These are phyloP conservation scores for Colletotrichum incanum DNA, from an alignment of 2,329 filamentous ascomycete genomes.

Conservation along the genomic window DNA sequence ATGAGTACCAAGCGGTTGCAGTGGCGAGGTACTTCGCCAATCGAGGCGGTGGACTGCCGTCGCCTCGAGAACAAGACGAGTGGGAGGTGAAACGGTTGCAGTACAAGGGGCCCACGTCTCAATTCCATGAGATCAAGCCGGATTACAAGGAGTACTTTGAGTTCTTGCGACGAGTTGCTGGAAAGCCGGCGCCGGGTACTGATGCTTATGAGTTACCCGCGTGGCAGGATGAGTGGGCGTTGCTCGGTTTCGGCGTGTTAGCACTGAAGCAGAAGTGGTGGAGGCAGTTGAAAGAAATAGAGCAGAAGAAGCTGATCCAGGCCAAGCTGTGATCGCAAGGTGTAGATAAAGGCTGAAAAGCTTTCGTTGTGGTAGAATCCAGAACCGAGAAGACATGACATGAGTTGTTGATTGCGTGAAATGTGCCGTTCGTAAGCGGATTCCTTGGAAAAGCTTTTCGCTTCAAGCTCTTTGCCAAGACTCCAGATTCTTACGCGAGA, in stretches of 20 bases:
- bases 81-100: constrained; percentile 53
- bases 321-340: constrained; percentile 9
- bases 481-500: not conserved
- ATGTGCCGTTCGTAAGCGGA: not conserved
- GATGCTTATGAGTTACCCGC: constrained; percentile 57
- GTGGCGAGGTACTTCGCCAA: constrained; percentile 55
- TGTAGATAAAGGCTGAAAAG: not conserved
- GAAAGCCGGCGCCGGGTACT: constrained; percentile 55
- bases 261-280: constrained; percentile 50
- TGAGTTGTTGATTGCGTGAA: not conserved
- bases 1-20: constrained; percentile 57
- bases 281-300: constrained; percentile 48
- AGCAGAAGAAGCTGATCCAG: constrained; percentile 37
- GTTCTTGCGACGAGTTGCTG: constrained; percentile 57
- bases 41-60: constrained; percentile 48
- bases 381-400: too few species aligned
- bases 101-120: constrained; percentile 49
- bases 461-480: not conserved
- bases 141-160: constrained; percentile 59
- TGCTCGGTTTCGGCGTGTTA: constrained; percentile 51
- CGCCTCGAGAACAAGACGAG: constrained; percentile 49
- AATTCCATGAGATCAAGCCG: constrained; percentile 51
- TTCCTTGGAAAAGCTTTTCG: not conserved
- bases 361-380: too few species aligned
- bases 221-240: constrained; percentile 59